Conservation (phyloP, 169 alveolate species). For the Plasmodium sp. region DNA sequence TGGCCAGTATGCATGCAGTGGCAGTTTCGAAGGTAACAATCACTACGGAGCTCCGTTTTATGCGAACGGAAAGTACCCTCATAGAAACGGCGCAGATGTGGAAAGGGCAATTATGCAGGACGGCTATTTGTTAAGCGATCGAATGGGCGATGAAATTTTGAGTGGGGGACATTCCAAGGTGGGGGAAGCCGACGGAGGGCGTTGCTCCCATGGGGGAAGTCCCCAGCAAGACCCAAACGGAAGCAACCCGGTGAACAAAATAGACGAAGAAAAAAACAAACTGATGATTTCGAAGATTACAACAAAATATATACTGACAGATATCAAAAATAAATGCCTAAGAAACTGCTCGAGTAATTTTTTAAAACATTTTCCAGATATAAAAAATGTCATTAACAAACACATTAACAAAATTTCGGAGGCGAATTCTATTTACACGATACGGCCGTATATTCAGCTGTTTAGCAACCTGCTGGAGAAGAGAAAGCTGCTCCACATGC, state of each 20-base stretch:
- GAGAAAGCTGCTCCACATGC: slow-evolving; percentile 45
- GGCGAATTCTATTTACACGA: slow-evolving; percentile 12
- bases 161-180: background rate
- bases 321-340: slow-evolving; percentile 40
- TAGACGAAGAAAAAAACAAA: slow-evolving; percentile 9
- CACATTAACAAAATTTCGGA: slow-evolving; percentile 11
- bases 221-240: background rate
- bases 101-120: background rate
- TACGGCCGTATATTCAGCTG: slow-evolving; percentile 27
- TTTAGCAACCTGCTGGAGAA: slow-evolving; percentile 25
- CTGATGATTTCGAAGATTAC: slow-evolving; percentile 27
- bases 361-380: slow-evolving; percentile 17
- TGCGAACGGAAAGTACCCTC: background rate
- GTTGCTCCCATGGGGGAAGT: background rate
- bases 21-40: background rate
- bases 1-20: background rate
- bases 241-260: background rate
- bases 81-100: background rate
- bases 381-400: slow-evolving; percentile 21
- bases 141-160: background rate
- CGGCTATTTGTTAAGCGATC: background rate
- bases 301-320: slow-evolving; percentile 25
- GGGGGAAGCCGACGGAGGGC: background rate
- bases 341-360: slow-evolving; percentile 29
- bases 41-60: background rate